phyloP scores from a whole-genome alignment of 2,329 filamentous ascomycete species.

The Trichoderma sp. region DNA sequence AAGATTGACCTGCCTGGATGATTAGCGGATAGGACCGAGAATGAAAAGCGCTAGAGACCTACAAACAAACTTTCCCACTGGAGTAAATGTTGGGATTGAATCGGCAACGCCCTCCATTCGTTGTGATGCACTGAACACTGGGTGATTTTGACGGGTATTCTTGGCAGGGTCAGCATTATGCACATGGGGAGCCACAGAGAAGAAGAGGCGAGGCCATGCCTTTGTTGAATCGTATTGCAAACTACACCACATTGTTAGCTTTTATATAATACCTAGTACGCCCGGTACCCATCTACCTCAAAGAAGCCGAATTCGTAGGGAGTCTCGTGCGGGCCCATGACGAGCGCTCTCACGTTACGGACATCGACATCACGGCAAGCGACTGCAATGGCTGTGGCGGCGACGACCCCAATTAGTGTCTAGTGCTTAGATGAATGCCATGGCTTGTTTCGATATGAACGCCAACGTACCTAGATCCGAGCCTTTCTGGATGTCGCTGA shows the following conservation, averaged over 20 bases:
- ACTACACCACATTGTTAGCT: slow-evolving; percentile 50
- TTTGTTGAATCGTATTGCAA: slow-evolving; percentile 73
- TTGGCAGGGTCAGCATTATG: slow-evolving; percentile 36
- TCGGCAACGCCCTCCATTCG: slow-evolving; percentile 81
- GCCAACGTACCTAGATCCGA: slow-evolving; percentile 73
- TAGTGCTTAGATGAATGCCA: not conserved
- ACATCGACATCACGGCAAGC: slow-evolving; percentile 87
- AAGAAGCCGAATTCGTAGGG: slow-evolving; percentile 98
- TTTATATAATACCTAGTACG: not conserved
- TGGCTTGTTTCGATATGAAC: not conserved
- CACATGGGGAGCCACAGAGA: not conserved
- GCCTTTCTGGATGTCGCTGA: slow-evolving; percentile 80
- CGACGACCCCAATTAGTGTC: not conserved
- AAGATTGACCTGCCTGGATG: slow-evolving; percentile 70
- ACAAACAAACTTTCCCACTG: slow-evolving; percentile 89
- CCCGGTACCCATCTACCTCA: slow-evolving; percentile 61
- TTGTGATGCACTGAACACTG: slow-evolving; percentile 70
- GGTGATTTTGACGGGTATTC: slow-evolving; percentile 79
- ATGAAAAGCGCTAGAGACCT: slow-evolving; percentile 42
- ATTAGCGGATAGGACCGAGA: slow-evolving; percentile 8
- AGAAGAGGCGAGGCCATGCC: slow-evolving; percentile 48
- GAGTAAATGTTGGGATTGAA: slow-evolving; percentile 99
- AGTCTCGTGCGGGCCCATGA: slow-evolving; percentile 89
- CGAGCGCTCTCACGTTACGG: slow-evolving; percentile 80
- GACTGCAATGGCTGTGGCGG: slow-evolving; percentile 71